Base-by-base conservation (phyloP, 2,329 filamentous ascomycete species). In the Lizonia empirigonia region DNA sequence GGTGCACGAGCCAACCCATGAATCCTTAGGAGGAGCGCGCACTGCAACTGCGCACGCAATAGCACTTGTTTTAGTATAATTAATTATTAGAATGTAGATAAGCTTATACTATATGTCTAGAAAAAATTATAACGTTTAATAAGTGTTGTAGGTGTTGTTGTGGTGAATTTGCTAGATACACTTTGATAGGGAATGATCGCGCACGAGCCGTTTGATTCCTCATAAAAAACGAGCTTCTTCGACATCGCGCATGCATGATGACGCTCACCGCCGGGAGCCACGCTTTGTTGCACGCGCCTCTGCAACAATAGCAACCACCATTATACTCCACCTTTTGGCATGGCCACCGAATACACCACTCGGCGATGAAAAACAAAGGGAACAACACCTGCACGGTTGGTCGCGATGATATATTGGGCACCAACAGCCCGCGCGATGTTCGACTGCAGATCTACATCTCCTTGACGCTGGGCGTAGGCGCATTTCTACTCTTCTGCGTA, bases 401-500 rank as follows among this genome's bases (percentile, higher is more conserved):
- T 12, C 38, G 20, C 18, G 58, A 64, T 18, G 71, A 72, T 47
- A 63, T 68, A 8, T 63, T 59, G 30, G 75, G 74, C 50, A 63
- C 6, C 13, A 55, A n/a, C 59, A 52, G 36, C 72, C 72, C 74
- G 19, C 72, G 77, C 58, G 79, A 81, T 62, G 76, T 78, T 2
- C 73, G 73, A 16, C 77, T 82, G 41, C 90, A 95, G 76, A 81
- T 91, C 42, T 81, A 85, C 52, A 79, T 95, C 63, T 93, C 90
- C 7, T 70, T 89, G 33, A 76, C 81, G 5, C 78, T 95, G 27
- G 91, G 90, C 24, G 58, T 88, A 34, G 79, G 81, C 5, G 89
- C 89, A 24, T 90, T 94, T 65, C 55, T 91, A 24, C 78, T 84
- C 16, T 96, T 96, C 63, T 94, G 90, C 69, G 85, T 90, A 77